Percentiles rank a stretch among this genome's conserved stretches.
phyloP scores from a whole-genome alignment of 306 rosid species.

The Prinsepia uniflora region DNA sequence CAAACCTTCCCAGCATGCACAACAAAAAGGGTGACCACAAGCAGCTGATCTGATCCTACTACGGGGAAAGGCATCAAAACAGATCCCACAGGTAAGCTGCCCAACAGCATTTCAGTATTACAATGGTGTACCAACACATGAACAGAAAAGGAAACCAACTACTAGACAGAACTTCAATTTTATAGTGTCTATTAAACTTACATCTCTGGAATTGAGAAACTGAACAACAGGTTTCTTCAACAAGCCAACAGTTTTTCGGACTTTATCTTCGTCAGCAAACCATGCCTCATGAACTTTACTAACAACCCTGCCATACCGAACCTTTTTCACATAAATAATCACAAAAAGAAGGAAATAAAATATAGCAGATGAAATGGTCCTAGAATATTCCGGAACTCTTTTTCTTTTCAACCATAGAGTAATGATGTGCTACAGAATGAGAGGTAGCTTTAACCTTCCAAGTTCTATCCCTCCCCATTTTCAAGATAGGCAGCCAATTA shows the following conservation, averaged over 20 bases:
- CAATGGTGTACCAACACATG: background rate
- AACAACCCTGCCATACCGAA: slow-evolving; percentile 39
- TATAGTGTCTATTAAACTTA: slow-evolving; percentile 23
- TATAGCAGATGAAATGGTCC: background rate
- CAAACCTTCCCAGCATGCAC: slow-evolving; percentile 54
- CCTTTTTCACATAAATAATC: background rate
- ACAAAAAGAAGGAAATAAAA: background rate
- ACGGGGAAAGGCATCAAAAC: slow-evolving; percentile 43
- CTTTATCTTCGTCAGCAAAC: slow-evolving; percentile 62
- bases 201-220: slow-evolving; percentile 33
- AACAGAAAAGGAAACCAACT: background rate
- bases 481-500: background rate
- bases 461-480: background rate
- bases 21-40: slow-evolving; percentile 57
- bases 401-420: background rate
- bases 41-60: slow-evolving; percentile 34
- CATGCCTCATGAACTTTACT: slow-evolving; percentile 60
- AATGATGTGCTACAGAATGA: background rate
- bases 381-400: background rate
- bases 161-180: background rate
- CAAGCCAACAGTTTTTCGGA: slow-evolving; percentile 49
- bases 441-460: background rate
- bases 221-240: slow-evolving; percentile 36
- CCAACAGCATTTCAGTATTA: slow-evolving; percentile 12
- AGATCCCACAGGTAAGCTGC: slow-evolving; percentile 54